phyloP scores from a whole-genome alignment of 176 grass and related monocot species.

The Paspalum notatum region DNA sequence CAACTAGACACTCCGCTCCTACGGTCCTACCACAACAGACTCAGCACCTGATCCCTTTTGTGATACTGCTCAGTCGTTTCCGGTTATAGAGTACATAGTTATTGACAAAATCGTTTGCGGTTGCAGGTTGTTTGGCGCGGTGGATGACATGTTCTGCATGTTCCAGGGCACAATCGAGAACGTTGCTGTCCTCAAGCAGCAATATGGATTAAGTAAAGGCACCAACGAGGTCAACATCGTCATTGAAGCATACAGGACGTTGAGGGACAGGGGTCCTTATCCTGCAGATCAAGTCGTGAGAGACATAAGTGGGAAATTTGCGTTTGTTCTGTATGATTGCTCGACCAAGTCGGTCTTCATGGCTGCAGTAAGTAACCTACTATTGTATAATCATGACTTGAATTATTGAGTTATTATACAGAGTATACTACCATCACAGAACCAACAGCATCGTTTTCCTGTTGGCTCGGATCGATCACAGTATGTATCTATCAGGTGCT shows the following conservation, averaged over 20 bases:
- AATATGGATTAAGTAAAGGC: constrained; percentile 74
- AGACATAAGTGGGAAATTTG: constrained; percentile 73
- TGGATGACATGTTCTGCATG: constrained; percentile 73
- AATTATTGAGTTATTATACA: no score
- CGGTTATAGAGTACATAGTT: no score
- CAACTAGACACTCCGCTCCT: background rate
- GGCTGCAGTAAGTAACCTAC: constrained; percentile 55
- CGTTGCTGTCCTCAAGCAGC: constrained; percentile 69
- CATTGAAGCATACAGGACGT: constrained; percentile 78
- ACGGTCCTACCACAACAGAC: no score
- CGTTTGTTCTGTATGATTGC: constrained; percentile 72
- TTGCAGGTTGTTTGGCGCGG: constrained; percentile 62
- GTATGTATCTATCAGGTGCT: no score
- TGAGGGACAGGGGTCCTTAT: constrained; percentile 88
- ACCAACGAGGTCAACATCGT: constrained; percentile 72
- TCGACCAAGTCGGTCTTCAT: constrained; percentile 68
- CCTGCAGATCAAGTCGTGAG: constrained; percentile 75
- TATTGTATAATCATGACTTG: background rate
- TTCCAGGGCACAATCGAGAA: constrained; percentile 70
- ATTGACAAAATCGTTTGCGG: background rate
- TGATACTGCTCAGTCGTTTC: no score
- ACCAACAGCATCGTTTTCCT: no score
- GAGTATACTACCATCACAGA: no score
- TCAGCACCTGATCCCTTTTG: no score
- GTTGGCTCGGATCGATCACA: no score